Conservation (phyloP, 2,329 filamentous ascomycete species). For the Nigrograna mackinnonii region DNA sequence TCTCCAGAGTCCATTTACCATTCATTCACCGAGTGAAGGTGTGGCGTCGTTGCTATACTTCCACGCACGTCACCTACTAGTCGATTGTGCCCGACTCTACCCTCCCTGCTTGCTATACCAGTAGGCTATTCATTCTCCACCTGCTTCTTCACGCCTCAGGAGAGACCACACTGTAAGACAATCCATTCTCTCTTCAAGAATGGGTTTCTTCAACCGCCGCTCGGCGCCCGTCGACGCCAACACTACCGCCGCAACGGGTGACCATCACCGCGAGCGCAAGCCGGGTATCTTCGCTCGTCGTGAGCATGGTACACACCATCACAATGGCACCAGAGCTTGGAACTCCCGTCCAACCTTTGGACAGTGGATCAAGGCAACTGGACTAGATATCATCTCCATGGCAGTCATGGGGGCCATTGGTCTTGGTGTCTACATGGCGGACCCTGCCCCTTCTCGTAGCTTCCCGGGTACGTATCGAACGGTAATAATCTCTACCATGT, state of each 20-base stretch:
- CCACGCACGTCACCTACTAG: no score
- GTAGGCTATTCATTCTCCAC: conserved; percentile 1
- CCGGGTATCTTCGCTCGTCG: conserved; percentile 26
- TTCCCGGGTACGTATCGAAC: conserved; percentile 59
- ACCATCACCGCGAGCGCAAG: conserved; percentile 31
- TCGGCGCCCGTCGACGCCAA: conserved; percentile 35
- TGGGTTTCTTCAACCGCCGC: conserved; percentile 45
- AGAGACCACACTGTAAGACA: no score
- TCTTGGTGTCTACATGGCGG: conserved; percentile 68
- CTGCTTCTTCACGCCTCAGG: not conserved
- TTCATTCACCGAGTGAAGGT: no score
- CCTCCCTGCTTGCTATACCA: no score
- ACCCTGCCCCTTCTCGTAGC: conserved; percentile 68
- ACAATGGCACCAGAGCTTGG: conserved; percentile 19
- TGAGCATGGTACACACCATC: conserved; percentile 1
- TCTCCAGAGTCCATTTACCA: no score
- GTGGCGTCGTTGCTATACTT: no score
- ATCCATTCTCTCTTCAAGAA: conserved; percentile 20
- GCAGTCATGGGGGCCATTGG: conserved; percentile 66
- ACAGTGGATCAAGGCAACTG: conserved; percentile 70
- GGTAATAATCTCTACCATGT: no score
- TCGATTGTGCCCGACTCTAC: no score
- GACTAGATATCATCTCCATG: conserved; percentile 72
- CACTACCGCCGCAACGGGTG: conserved; percentile 36
- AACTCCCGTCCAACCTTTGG: conserved; percentile 60